Conservation (phyloP, 805 yeast genomes). For the Saturnispora hagleri region DNA sequence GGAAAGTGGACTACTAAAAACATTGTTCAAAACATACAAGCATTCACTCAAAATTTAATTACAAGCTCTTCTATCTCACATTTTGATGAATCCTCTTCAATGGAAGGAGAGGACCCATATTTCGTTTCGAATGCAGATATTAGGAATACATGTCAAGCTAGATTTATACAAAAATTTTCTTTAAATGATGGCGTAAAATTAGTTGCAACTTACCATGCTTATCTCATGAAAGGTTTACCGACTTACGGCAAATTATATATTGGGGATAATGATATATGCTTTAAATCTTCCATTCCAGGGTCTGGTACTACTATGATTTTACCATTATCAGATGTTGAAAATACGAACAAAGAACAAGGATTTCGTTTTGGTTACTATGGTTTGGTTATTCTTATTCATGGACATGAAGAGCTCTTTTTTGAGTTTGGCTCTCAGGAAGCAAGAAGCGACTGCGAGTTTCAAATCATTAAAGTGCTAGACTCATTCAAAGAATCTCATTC, state of each 20-base stretch:
- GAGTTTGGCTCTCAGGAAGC: slow-evolving; percentile 60
- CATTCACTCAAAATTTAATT: slow-evolving; percentile 21
- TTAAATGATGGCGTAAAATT: slow-evolving; percentile 43
- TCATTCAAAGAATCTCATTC: slow-evolving; percentile 19
- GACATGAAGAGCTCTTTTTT: slow-evolving; percentile 67
- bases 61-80: slow-evolving; percentile 35
- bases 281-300: slow-evolving; percentile 72
- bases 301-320: slow-evolving; percentile 71
- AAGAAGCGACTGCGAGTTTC: slow-evolving; percentile 63
- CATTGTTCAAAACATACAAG: slow-evolving; percentile 23
- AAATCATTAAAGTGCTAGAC: slow-evolving; percentile 45
- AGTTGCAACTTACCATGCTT: slow-evolving; percentile 60
- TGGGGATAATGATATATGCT: slow-evolving; percentile 63
- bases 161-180: slow-evolving; percentile 49
- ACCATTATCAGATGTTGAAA: slow-evolving; percentile 67
- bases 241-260: slow-evolving; percentile 76
- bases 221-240: slow-evolving; percentile 64
- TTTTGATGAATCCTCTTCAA: slow-evolving; percentile 34
- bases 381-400: slow-evolving; percentile 57
- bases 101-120: slow-evolving; percentile 40
- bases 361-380: slow-evolving; percentile 64
- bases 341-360: slow-evolving; percentile 58
- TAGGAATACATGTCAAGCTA: slow-evolving; percentile 22
- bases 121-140: slow-evolving; percentile 38
- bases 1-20: slow-evolving; percentile 21